These are phyloP conservation scores for Nakaseomyces uthaithaninus DNA, from an alignment of 1,139 yeast species.

Conservation along the genomic window DNA sequence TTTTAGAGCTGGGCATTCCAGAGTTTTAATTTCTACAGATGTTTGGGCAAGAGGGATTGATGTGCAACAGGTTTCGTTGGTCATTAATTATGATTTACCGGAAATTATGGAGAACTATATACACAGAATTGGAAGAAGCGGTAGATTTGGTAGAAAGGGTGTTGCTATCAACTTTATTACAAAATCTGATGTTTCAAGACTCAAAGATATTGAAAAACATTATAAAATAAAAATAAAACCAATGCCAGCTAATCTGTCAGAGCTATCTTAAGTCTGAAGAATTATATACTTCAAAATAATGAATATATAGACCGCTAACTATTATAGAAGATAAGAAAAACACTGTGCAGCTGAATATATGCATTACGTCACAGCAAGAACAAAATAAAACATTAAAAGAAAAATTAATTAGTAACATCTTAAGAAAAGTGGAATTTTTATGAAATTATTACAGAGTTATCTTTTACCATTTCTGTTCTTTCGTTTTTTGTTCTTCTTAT, in stretches of 20 bases:
- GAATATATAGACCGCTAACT: no score
- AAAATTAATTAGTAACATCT: no score
- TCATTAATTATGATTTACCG: slow-evolving; percentile 87
- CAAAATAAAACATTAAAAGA: no score
- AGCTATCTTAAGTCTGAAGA: slow-evolving; percentile 16
- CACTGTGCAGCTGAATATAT: no score
- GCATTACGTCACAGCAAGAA: no score
- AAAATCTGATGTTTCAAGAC: slow-evolving; percentile 48
- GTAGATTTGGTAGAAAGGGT: slow-evolving; percentile 94
- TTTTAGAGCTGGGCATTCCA: slow-evolving; percentile 63
- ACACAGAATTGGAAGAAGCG: slow-evolving; percentile 91
- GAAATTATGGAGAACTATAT: slow-evolving; percentile 78
- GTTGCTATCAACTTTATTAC: slow-evolving; percentile 87
- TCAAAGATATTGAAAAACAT: slow-evolving; percentile 66
- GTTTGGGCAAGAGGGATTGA: slow-evolving; percentile 98
- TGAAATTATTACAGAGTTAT: not conserved
- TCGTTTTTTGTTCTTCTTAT: not conserved
- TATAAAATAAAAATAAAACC: slow-evolving; percentile 74
- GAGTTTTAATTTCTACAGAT: slow-evolving; percentile 89
- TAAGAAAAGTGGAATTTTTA: no score
- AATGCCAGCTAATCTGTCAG: slow-evolving; percentile 75
- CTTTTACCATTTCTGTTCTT: not conserved
- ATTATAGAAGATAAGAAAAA: no score
- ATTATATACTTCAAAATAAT: not conserved
- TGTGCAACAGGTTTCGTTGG: slow-evolving; percentile 94